phyloP scores from a whole-genome alignment of 768 basidiomycete species.

The Mycena haematopus region DNA sequence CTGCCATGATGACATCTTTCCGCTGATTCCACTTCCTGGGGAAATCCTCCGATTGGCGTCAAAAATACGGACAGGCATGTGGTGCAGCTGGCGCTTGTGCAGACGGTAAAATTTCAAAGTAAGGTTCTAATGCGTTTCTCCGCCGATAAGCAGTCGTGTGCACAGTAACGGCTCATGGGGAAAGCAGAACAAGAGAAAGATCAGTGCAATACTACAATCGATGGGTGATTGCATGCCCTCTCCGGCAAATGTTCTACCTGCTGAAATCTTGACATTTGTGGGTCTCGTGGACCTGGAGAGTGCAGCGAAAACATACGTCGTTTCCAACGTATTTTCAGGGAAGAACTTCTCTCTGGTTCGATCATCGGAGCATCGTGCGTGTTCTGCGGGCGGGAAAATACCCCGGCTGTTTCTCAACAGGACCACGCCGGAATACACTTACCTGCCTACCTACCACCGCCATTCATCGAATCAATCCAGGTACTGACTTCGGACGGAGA shows the following conservation, averaged over 20 bases:
- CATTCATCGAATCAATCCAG: background rate
- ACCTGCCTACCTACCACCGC: no score
- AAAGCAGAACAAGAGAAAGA: conserved; percentile 1
- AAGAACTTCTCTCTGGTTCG: conserved; percentile 9
- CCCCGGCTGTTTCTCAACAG: no score
- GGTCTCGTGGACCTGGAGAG: background rate
- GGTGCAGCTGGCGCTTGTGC: background rate
- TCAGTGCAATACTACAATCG: no score
- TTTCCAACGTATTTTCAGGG: background rate
- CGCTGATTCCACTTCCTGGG: background rate
- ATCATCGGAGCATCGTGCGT: background rate
- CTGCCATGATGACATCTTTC: conserved; percentile 1
- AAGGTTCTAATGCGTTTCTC: conserved; percentile 1
- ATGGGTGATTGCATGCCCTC: conserved; percentile 3
- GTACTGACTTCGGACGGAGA: conserved; percentile 11
- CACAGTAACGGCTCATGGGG: background rate
- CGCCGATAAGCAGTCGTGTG: conserved; percentile 22
- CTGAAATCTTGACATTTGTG: background rate
- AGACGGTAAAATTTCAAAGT: background rate
- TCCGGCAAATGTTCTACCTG: background rate
- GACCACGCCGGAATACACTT: no score
- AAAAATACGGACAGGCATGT: background rate
- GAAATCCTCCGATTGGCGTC: conserved; percentile 18
- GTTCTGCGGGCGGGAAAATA: background rate
- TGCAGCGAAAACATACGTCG: background rate